A percentile compares a stretch with the other conserved stretches of the same genome.
phyloP scores from a whole-genome alignment of 2,329 filamentous ascomycete genomes.

The Aspergillus sp. region DNA sequence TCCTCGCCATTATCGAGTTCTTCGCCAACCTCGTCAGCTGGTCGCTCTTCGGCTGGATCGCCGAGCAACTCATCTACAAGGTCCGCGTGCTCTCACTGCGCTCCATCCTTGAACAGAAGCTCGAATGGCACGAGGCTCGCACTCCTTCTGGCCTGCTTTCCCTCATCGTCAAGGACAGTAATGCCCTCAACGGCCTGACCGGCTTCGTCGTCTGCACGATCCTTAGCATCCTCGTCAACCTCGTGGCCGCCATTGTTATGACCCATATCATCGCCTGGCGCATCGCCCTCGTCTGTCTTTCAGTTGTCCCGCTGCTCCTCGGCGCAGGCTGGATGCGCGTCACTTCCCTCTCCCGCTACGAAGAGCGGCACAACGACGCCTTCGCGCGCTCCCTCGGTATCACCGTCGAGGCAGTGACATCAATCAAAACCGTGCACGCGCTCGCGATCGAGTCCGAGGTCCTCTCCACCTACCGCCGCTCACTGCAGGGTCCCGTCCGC shows the following conservation, averaged over 20 bases:
- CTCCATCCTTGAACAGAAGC: slow-evolving; percentile 67
- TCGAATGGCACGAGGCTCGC: slow-evolving; percentile 68
- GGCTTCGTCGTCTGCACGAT: slow-evolving; percentile 72
- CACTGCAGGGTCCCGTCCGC: slow-evolving; percentile 50
- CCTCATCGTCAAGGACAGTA: slow-evolving; percentile 71
- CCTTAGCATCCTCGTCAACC: slow-evolving; percentile 70
- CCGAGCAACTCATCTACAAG: slow-evolving; percentile 68
- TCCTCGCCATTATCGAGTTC: slow-evolving; percentile 64
- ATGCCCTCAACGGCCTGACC: slow-evolving; percentile 68
- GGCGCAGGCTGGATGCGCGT: slow-evolving; percentile 72
- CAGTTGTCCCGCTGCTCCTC: slow-evolving; percentile 70
- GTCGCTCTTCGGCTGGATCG: slow-evolving; percentile 60
- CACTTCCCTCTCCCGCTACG: slow-evolving; percentile 61
- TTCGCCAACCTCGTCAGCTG: slow-evolving; percentile 66
- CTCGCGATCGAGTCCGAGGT: slow-evolving; percentile 57
- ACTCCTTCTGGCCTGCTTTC: slow-evolving; percentile 66
- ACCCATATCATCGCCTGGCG: slow-evolving; percentile 75
- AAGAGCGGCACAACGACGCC: slow-evolving; percentile 57
- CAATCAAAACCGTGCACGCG: slow-evolving; percentile 56
- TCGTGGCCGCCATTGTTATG: slow-evolving; percentile 68
- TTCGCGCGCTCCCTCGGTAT: slow-evolving; percentile 56
- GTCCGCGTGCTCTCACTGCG: slow-evolving; percentile 68
- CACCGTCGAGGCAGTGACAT: slow-evolving; percentile 56
- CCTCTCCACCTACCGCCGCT: slow-evolving; percentile 48
- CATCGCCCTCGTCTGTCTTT: slow-evolving; percentile 72